Evolutionary conservation across 768 basidiomycete genomes (phyloP).

Genomic region (Lactarius deliciosus): DNA sequence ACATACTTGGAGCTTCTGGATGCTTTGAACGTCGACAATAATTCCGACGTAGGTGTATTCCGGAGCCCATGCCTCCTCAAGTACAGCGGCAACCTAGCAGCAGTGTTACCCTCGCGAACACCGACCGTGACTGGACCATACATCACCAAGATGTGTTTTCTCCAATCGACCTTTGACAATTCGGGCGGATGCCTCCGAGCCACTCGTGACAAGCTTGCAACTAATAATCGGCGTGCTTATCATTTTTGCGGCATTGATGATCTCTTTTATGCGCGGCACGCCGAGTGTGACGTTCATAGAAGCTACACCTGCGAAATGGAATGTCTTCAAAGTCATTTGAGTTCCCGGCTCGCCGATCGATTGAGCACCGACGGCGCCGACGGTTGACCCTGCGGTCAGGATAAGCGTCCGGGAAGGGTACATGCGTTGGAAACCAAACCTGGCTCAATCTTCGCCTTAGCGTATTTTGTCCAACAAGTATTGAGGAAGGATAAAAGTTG

Average conservation of each 20-base stretch:
- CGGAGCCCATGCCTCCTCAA: slow-evolving; percentile 96
- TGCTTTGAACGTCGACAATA: slow-evolving; percentile 84
- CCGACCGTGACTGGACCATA: slow-evolving; percentile 40
- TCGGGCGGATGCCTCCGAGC: slow-evolving; percentile 91
- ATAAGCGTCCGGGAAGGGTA: neutral
- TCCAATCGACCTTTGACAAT: slow-evolving; percentile 97
- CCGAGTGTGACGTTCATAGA: slow-evolving; percentile 99
- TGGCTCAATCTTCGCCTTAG: slow-evolving; percentile 95
- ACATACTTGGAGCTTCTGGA: slow-evolving; percentile 81
- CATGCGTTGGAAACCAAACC: slow-evolving; percentile 43
- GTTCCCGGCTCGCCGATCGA: slow-evolving; percentile 99
- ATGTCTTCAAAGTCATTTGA: slow-evolving; percentile 99
- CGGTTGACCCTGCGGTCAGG: slow-evolving; percentile 76
- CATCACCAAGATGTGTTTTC: slow-evolving; percentile 92
- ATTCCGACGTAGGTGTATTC: slow-evolving; percentile 92
- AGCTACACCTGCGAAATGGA: slow-evolving; percentile 99
- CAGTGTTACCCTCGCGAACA: slow-evolving; percentile 5
- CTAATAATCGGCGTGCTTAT: slow-evolving; percentile 99
- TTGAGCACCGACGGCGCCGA: slow-evolving; percentile 97
- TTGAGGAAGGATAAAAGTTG: slow-evolving; percentile 81
- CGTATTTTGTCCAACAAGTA: slow-evolving; percentile 89
- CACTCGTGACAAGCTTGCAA: slow-evolving; percentile 81
- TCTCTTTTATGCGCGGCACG: slow-evolving; percentile 99
- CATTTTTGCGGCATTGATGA: slow-evolving; percentile 97
- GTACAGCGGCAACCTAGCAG: slow-evolving; percentile 76